These are phyloP conservation scores for Fusarium guadeloupense DNA, from an alignment of 2,329 filamentous ascomycete genomes.

Conservation along the genomic window DNA sequence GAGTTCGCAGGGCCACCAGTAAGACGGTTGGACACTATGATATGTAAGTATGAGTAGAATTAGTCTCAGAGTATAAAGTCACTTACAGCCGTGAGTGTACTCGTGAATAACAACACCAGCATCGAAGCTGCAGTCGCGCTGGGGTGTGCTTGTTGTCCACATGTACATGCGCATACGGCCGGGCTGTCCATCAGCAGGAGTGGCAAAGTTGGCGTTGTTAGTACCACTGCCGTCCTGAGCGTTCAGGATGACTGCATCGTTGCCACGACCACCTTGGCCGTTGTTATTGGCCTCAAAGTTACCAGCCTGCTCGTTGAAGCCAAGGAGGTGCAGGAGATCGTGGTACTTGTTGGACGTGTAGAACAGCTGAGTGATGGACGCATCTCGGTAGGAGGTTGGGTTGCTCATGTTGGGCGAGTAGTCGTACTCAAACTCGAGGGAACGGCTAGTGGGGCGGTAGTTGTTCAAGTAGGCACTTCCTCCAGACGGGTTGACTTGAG, in stretches of 20 bases:
- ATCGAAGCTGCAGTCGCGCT: slow-evolving; percentile 66
- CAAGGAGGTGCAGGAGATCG: slow-evolving; percentile 65
- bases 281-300: slow-evolving; percentile 70
- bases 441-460: slow-evolving; percentile 57
- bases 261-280: slow-evolving; percentile 59
- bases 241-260: slow-evolving; percentile 65
- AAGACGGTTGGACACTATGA: slow-evolving; percentile 62
- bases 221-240: slow-evolving; percentile 63
- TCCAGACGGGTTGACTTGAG: slow-evolving; percentile 57
- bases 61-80: slow-evolving; percentile 3
- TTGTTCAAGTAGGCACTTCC: slow-evolving; percentile 47
- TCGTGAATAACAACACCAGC: slow-evolving; percentile 69
- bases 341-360: slow-evolving; percentile 69
- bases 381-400: slow-evolving; percentile 58
- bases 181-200: slow-evolving; percentile 59
- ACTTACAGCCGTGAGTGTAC: slow-evolving; percentile 61
- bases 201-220: slow-evolving; percentile 68
- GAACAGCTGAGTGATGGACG: slow-evolving; percentile 67
- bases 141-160: slow-evolving; percentile 59
- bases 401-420: slow-evolving; percentile 49
- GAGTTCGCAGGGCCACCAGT: slow-evolving; percentile 66
- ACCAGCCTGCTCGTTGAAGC: slow-evolving; percentile 66
- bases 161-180: slow-evolving; percentile 69
- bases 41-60: neutral
- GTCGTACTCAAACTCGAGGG: slow-evolving; percentile 58